Evolutionary conservation across 441 rosid genomes (phyloP), one percentile per base, ranked within the genome.

Genomic region (Gossypium aridum): DNA sequence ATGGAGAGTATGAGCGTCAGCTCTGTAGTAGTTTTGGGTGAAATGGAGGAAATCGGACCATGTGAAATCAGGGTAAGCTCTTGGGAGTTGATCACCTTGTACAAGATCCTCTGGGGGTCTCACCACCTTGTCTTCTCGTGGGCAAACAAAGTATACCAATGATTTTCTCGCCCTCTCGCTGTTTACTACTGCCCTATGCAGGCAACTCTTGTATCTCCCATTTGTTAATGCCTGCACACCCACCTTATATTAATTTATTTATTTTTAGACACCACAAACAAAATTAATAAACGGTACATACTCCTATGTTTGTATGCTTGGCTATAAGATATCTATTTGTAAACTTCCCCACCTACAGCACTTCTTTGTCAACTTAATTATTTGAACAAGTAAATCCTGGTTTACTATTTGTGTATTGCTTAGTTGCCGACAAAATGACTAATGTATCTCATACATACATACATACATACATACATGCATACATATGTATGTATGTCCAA

Each of bases 151-250:
- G 78, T 85, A 91, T 16, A 75, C 94, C 87, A 89, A 54, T 0
- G 94, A 89, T 70, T 81, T 83, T 72, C 94, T 87, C 67, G 80
- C 90, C 20, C 76, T 81, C 25, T 81, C 86, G 60, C 84, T 76
- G 63, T 87, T 83, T 75, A 90, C 97, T 60, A 91, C 89, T 14
- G 94, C 97, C 76, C 93, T 86, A 37, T 90, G 94, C 63, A 88
- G 71, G 82, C 94, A 88, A 68, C 94, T 91, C 85, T 86, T 88
- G 87, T 84, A 87, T 54, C 23, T 64, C 65, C 90, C 91, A 70
- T 91, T 91, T 12, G 93, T 80, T 73, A 87, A 56, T 68, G 96
- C 96, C 96, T 91, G 71, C 73, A 73, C 25, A 9, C 3, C 25
- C 23, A 19, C 60, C 26, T 7, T 19, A 6, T 19, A 55, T 19